These are phyloP conservation scores for Sorghum bicolor DNA, from an alignment of 176 grass and related monocot species.

Conservation along the genomic window DNA sequence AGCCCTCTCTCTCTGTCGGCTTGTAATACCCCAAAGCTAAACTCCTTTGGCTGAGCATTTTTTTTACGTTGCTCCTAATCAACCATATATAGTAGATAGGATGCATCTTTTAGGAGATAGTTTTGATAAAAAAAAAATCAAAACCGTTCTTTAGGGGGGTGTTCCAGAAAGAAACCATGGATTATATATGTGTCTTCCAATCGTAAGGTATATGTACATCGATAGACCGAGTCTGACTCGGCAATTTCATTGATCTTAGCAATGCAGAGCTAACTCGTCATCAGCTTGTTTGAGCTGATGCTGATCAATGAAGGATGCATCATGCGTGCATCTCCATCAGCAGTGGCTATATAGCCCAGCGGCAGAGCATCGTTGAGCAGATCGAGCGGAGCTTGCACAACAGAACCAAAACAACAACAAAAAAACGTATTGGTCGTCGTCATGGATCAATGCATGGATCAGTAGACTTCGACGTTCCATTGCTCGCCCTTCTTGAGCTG, in stretches of 20 bases:
- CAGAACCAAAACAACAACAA: neutral
- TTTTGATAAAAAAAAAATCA: no score
- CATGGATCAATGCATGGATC: conserved; percentile 10
- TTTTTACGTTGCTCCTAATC: neutral
- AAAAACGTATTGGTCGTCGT: neutral
- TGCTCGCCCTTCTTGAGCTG: conserved; percentile 80
- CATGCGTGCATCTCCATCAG: neutral
- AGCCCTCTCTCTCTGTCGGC: no score
- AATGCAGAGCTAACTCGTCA: neutral
- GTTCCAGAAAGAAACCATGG: neutral
- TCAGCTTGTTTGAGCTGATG: neutral
- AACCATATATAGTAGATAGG: neutral
- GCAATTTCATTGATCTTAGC: neutral
- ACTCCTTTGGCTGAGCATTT: no score
- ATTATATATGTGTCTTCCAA: neutral
- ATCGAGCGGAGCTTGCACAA: neutral
- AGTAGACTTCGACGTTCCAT: conserved; percentile 98
- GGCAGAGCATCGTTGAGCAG: neutral
- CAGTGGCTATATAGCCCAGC: no score
- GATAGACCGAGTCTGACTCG: neutral
- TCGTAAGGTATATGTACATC: neutral
- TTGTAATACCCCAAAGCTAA: no score
- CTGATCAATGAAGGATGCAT: neutral
- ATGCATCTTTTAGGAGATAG: neutral
- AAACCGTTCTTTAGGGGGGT: no score